Evolutionary conservation across 345 rosid species (phyloP).

Genomic region (Corymbia maculata): DNA sequence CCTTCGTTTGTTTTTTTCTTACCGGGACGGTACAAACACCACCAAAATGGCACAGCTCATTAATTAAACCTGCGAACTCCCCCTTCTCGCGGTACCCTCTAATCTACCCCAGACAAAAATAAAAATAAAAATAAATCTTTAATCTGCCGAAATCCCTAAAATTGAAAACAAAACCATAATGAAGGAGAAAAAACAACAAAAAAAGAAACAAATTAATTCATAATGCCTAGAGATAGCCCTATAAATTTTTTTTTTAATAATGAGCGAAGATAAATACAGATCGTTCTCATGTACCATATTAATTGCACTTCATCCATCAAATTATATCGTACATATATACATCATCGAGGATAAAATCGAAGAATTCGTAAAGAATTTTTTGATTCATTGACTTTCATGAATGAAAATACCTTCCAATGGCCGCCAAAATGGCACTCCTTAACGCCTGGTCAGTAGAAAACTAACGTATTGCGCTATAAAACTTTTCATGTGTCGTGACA

Average conservation of each 20-base stretch:
- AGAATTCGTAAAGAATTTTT: neutral
- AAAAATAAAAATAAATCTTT: neutral
- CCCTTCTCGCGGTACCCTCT: neutral
- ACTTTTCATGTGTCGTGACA: fast-evolving
- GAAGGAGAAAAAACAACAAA: neutral
- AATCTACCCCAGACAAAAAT: too few relatives aligned
- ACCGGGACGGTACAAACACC: neutral
- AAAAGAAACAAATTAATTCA: neutral
- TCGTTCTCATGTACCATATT: fast-evolving
- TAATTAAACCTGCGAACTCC: neutral
- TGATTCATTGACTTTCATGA: too few relatives aligned
- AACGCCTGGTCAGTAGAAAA: neutral
- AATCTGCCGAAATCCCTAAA: neutral
- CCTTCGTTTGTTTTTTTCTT: neutral
- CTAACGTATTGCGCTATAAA: neutral
- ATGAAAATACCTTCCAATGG: too few relatives aligned
- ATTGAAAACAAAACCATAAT: neutral
- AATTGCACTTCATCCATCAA: too few relatives aligned
- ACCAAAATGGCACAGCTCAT: neutral
- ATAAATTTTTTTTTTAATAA: neutral
- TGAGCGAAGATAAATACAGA: fast-evolving
- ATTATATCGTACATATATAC: neutral
- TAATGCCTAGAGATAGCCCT: neutral
- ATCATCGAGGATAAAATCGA: fast-evolving
- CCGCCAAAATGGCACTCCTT: too few relatives aligned